Percentiles rank a stretch among this genome's conserved stretches.
Conservation (phyloP, 352 stramenopile species). For the Pythium rhizo-oryzae region DNA sequence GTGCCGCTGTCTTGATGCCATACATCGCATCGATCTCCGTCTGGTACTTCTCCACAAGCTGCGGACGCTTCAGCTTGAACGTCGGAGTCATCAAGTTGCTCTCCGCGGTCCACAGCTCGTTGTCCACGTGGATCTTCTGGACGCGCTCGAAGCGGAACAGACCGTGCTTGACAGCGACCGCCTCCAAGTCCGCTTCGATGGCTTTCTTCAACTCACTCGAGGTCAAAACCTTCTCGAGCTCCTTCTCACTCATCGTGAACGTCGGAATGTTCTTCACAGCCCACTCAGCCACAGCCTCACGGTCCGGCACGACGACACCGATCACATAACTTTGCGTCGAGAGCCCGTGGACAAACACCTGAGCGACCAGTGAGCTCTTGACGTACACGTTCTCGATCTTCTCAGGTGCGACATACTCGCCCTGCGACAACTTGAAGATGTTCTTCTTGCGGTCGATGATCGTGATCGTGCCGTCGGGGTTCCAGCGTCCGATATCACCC, state of each 20-base stretch:
- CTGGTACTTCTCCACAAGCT: slow-evolving; percentile 57
- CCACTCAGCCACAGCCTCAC: slow-evolving; percentile 14
- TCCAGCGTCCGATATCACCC: slow-evolving; percentile 96
- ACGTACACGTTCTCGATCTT: slow-evolving; percentile 87
- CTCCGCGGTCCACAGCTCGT: slow-evolving; percentile 87
- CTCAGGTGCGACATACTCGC: slow-evolving; percentile 97
- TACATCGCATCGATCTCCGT: slow-evolving; percentile 62
- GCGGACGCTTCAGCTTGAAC: slow-evolving; percentile 95
- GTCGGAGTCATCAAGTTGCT: slow-evolving; percentile 96
- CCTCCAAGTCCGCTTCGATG: slow-evolving; percentile 35
- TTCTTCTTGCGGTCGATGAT: slow-evolving; percentile 95
- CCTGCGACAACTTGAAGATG: slow-evolving; percentile 95
- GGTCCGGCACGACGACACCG: neutral
- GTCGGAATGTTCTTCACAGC: slow-evolving; percentile 42
- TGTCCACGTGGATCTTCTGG: slow-evolving; percentile 85
- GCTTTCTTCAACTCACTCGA: too few species aligned
- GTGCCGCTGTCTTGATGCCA: too few species aligned
- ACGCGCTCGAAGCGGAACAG: slow-evolving; percentile 94
- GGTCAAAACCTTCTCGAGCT: too few species aligned
- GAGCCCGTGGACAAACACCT: neutral
- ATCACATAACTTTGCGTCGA: neutral
- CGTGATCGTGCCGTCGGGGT: slow-evolving; percentile 91
- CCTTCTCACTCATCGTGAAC: too few species aligned
- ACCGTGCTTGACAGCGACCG: slow-evolving; percentile 53
- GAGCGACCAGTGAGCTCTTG: neutral